Evolutionary conservation across 2,329 filamentous ascomycete species (phyloP).

Genomic region (Neofusicoccum ribis): DNA sequence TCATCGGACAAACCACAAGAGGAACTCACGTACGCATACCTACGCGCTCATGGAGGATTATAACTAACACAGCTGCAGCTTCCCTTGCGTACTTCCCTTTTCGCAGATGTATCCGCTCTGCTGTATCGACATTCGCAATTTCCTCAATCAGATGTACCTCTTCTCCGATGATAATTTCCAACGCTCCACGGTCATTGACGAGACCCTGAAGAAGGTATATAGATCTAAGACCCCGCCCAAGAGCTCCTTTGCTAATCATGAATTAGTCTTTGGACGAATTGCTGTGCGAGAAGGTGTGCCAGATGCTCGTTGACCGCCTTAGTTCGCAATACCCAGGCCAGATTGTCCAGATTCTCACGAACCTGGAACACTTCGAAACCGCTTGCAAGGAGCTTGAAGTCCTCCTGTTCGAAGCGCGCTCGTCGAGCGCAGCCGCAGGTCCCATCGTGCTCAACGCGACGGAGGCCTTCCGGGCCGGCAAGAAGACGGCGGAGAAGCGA

Average conservation of each 20-base stretch:
- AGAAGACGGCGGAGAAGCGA: conserved; percentile 94
- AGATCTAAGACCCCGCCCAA: neutral
- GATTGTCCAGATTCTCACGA: conserved; percentile 97
- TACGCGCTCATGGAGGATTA: conserved; percentile 18
- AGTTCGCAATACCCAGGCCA: conserved; percentile 93
- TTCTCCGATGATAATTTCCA: conserved; percentile 97
- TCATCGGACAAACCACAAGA: conserved; percentile 75
- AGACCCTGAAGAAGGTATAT: conserved; percentile 74
- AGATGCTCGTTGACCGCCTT: conserved; percentile 82
- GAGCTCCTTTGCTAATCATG: neutral
- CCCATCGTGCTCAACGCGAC: conserved; percentile 81
- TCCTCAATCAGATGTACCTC: conserved; percentile 96
- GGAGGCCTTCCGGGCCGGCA: conserved; percentile 81
- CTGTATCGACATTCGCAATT: conserved; percentile 97
- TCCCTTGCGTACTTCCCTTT: conserved; percentile 94
- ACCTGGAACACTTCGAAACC: conserved; percentile 93
- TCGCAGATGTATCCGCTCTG: conserved; percentile 99
- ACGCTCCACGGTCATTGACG: conserved; percentile 84
- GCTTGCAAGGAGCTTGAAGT: conserved; percentile 89
- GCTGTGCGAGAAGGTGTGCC: conserved; percentile 89
- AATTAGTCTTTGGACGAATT: conserved; percentile 80
- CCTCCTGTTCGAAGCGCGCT: conserved; percentile 79
- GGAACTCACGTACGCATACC: conserved; percentile 65
- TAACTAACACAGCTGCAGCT: conserved; percentile 52
- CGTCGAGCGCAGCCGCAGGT: conserved; percentile 76